phyloP scores from a whole-genome alignment of 805 yeast genomes.

The Vanderwaltozyma polyspora region DNA sequence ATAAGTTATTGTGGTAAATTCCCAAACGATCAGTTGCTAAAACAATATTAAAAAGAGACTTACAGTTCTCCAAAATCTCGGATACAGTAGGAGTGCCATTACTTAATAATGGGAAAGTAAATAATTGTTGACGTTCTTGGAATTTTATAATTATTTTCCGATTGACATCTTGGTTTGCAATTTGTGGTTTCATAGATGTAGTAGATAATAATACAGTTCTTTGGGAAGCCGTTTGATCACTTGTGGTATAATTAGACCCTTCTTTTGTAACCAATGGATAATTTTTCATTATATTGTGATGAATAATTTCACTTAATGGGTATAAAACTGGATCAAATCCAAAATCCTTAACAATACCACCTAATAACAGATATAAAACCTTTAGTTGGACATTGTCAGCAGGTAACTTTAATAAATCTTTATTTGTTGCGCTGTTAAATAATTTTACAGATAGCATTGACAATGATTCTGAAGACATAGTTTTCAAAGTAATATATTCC shows the following conservation, averaged over 20 bases:
- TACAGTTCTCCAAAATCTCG: slow-evolving; percentile 73
- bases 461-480: slow-evolving; percentile 31
- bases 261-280: slow-evolving; percentile 38
- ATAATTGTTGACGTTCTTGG: slow-evolving; percentile 44
- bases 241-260: slow-evolving; percentile 6
- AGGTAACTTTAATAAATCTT: slow-evolving; percentile 29
- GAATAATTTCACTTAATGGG: slow-evolving; percentile 54
- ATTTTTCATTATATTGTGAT: slow-evolving; percentile 46
- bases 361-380: slow-evolving; percentile 47
- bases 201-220: slow-evolving; percentile 12
- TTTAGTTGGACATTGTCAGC: slow-evolving; percentile 35
- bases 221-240: not conserved
- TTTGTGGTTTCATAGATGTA: slow-evolving; percentile 27
- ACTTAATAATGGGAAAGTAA: slow-evolving; percentile 51
- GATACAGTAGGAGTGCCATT: slow-evolving; percentile 71
- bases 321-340: slow-evolving; percentile 63
- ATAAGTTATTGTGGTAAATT: slow-evolving; percentile 15
- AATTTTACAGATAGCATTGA: slow-evolving; percentile 23
- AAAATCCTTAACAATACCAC: slow-evolving; percentile 65
- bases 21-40: slow-evolving; percentile 9
- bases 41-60: slow-evolving; percentile 52
- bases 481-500: slow-evolving; percentile 37
- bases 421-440: slow-evolving; percentile 19
- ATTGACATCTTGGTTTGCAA: slow-evolving; percentile 27
- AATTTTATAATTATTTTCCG: slow-evolving; percentile 39